Evolutionary conservation across 768 basidiomycete genomes (phyloP), one percentile per base, ranked within the genome.

Genomic region (Tephrocybe sp.): DNA sequence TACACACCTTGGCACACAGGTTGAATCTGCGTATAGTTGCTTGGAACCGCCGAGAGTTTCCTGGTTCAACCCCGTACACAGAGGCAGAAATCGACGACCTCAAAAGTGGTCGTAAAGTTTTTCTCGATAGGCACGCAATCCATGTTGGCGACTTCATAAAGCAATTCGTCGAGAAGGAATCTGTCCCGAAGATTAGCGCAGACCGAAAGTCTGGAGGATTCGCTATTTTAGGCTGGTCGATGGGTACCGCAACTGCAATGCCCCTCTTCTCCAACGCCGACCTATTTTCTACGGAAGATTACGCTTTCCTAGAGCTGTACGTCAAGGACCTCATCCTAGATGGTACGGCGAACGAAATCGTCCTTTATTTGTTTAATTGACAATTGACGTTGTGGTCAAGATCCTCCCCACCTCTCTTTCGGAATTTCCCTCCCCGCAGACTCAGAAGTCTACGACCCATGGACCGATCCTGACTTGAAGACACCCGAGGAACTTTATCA

Each of bases 211-310:
- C 36, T 0, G 72, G 73, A 1, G 74, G 74, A 1, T 47, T 74
- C n/a, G 61, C 64, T 3, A 47, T 73, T 7, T 37, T 71, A 54
- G 72, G 72, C 9, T 76, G 74, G 73, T 72, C 72, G 2, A 60
- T 67, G 47, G 74, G 73, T 1, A 55, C 50, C 9, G 57, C 62
- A 12, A 61, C 62, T 1, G 49, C 58, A 4, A 60, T 71, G 43
- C 25, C 67, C 18, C 48, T 73, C 5, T 61, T 73, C 26, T 61
- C 59, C 0, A 57, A 68, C 39, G 56, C 58, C 4, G 39, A 43
- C 2, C 45, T 62, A 8, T 47, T 74, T 16, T 52, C 60, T 0
- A 18, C 28, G 15, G 59, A 57, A 12, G 9, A 59, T 1, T 64
- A 67, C 39, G 42, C 51, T 13, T 21, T 57, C 2, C 42, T 75